Evolutionary conservation across 148 eudicot species (phyloP).

Genomic region (Rheum nobile): DNA sequence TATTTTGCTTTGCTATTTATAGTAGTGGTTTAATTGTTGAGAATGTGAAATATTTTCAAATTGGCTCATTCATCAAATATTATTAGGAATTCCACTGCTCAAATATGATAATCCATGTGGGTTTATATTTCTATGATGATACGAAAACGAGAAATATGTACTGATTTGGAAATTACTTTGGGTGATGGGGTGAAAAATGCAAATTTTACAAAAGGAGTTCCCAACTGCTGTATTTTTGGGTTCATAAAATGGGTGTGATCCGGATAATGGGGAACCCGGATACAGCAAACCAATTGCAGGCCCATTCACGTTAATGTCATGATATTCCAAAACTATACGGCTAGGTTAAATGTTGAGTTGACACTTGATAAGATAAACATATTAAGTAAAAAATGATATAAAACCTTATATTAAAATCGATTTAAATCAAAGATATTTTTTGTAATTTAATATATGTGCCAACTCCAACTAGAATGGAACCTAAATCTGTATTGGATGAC

Average conservation of each 20-base stretch:
- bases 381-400: too few relatives aligned
- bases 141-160: background rate
- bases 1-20: slow-evolving; percentile 2
- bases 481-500: background rate
- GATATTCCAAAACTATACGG: too few relatives aligned
- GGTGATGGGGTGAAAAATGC: background rate
- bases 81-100: background rate
- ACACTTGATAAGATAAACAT: too few relatives aligned
- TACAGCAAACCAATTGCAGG: background rate
- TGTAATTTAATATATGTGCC: background rate
- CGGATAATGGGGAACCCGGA: background rate
- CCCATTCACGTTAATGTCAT: background rate
- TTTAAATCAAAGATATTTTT: too few relatives aligned
- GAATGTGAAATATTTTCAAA: background rate
- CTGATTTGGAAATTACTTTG: background rate
- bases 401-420: too few relatives aligned
- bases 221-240: background rate
- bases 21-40: background rate
- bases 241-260: slow-evolving; percentile 3
- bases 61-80: background rate
- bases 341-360: too few relatives aligned
- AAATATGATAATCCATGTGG: too few relatives aligned
- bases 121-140: too few relatives aligned
- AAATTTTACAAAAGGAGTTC: background rate
- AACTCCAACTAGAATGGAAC: background rate